Conservation (phyloP, 1,284 basidiomycete species). For the Inonotus hispidus region DNA sequence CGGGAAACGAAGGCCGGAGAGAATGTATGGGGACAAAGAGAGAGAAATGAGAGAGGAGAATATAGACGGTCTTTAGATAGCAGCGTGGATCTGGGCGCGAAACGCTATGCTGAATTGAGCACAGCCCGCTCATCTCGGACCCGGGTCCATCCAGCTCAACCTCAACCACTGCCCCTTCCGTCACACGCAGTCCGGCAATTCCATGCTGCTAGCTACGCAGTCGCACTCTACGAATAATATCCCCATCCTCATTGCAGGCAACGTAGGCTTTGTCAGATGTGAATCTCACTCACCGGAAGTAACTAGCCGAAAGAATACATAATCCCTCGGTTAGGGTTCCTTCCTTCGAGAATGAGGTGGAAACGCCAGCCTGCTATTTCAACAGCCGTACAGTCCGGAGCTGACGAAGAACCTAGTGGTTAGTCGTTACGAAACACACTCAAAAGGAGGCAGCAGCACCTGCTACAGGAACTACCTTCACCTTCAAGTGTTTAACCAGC, state of each 20-base stretch:
- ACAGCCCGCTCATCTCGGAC: slow-evolving; percentile 3
- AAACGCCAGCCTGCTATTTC: not conserved
- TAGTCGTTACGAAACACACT: not conserved
- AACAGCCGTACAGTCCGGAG: not conserved
- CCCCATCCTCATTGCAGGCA: too few relatives aligned
- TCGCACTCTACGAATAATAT: too few relatives aligned
- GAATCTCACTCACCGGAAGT: not conserved
- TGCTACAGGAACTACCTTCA: too few relatives aligned
- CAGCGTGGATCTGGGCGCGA: not conserved
- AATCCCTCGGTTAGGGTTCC: not conserved
- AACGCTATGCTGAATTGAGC: not conserved
- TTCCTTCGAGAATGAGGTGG: not conserved
- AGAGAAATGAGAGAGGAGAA: not conserved
- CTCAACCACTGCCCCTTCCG: not conserved
- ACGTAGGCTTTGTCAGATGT: not conserved
- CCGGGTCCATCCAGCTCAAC: not conserved
- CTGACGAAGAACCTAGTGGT: not conserved
- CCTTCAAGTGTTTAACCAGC: too few relatives aligned
- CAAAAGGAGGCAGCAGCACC: too few relatives aligned
- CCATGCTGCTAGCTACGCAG: not conserved
- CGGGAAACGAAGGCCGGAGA: not conserved
- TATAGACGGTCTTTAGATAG: not conserved
- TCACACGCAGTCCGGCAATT: not conserved
- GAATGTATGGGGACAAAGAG: not conserved
- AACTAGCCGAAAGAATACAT: not conserved